A percentile compares a stretch with the other conserved stretches of the same genome.
phyloP scores from a whole-genome alignment of 768 basidiomycete species.

The Phlebiopsis gigantea region DNA sequence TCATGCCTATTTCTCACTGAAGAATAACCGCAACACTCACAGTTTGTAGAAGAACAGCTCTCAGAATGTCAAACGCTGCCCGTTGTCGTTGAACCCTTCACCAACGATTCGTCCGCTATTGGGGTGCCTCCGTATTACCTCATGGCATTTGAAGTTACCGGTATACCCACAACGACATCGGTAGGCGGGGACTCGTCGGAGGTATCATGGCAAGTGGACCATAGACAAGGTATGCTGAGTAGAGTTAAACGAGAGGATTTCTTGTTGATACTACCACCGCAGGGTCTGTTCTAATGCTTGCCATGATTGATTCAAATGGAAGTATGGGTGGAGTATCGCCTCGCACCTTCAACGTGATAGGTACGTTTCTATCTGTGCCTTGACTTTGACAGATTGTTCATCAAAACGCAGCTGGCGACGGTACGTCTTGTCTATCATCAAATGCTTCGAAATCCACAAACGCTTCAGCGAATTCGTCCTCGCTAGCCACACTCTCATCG shows the following conservation, averaged over 20 bases:
- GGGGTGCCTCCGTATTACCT: conserved; percentile 36
- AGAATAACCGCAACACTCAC: too few species aligned
- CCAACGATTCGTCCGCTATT: conserved; percentile 15
- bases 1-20: background rate
- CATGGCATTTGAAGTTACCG: conserved; percentile 34
- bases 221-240: conserved; percentile 33
- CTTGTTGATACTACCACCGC: conserved; percentile 15
- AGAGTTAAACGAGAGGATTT: background rate
- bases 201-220: conserved; percentile 33
- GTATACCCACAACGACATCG: conserved; percentile 28
- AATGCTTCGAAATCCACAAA: background rate
- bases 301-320: conserved; percentile 39
- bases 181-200: conserved; percentile 31
- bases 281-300: conserved; percentile 40
- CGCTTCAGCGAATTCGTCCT: conserved; percentile 9
- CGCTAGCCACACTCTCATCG: conserved; percentile 29
- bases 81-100: conserved; percentile 22
- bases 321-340: conserved; percentile 35
- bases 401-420: too few species aligned
- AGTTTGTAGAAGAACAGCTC: conserved; percentile 16
- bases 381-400: too few species aligned
- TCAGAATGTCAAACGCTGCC: conserved; percentile 20
- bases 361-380: background rate
- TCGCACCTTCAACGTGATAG: background rate
- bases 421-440: background rate